A percentile compares a stretch with the other conserved stretches of the same genome.
Evolutionary conservation across 2,329 filamentous ascomycete species (phyloP).

Genomic region (Fusarium tupiense): DNA sequence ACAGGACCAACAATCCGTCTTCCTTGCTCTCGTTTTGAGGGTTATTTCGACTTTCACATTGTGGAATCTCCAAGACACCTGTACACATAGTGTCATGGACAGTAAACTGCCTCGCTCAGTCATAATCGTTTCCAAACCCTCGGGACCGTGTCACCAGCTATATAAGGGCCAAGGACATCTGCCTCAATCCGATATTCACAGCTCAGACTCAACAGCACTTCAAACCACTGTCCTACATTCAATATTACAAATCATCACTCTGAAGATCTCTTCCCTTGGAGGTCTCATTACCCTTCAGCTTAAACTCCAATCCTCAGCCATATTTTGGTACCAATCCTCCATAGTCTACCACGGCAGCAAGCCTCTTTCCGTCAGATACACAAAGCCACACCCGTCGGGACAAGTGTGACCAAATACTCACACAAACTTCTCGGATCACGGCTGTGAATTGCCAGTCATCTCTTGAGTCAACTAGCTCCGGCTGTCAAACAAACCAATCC

Average conservation of each 20-base stretch:
- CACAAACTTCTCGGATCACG: constrained; percentile 40
- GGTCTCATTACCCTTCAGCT: background rate
- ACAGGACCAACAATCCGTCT: constrained; percentile 41
- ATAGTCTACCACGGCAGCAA: constrained; percentile 24
- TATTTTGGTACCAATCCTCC: constrained; percentile 6
- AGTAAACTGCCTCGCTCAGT: constrained; percentile 41
- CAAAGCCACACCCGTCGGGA: constrained; percentile 35
- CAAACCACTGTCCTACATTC: constrained; percentile 5
- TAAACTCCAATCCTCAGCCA: background rate
- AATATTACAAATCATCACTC: background rate
- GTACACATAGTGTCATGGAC: constrained; percentile 43
- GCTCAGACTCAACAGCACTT: constrained; percentile 32
- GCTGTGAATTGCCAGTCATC: constrained; percentile 33
- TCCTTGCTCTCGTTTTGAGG: constrained; percentile 39
- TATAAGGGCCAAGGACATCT: constrained; percentile 40
- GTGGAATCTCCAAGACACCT: constrained; percentile 38
- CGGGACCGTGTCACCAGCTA: constrained; percentile 43
- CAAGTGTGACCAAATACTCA: constrained; percentile 33
- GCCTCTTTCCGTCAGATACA: constrained; percentile 35
- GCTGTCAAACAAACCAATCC: constrained; percentile 13
- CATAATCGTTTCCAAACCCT: constrained; percentile 36
- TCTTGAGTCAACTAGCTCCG: constrained; percentile 12
- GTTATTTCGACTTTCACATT: constrained; percentile 44
- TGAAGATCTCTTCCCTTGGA: background rate
- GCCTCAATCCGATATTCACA: constrained; percentile 25